Evolutionary conservation across 495 filamentous ascomycete genomes (phyloP).

Genomic region (Penicillium subrubescens): DNA sequence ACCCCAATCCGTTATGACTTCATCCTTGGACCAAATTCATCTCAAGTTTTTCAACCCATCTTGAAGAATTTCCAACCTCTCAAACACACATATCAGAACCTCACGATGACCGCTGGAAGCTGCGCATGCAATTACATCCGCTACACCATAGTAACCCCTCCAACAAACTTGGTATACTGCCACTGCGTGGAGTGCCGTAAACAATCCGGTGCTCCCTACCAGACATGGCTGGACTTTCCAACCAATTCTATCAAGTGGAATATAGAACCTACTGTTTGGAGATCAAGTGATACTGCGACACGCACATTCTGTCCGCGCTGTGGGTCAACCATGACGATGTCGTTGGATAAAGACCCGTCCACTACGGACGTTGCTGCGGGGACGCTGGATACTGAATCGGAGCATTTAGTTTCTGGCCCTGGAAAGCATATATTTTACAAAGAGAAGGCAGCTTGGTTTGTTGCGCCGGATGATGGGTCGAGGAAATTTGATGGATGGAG

Average conservation of each 20-base stretch:
- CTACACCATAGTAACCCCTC: slow-evolving; percentile 21
- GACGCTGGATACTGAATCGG: slow-evolving; percentile 29
- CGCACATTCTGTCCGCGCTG: slow-evolving; percentile 35
- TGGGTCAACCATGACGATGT: slow-evolving; percentile 34
- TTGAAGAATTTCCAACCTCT: not conserved
- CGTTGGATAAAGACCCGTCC: slow-evolving; percentile 14
- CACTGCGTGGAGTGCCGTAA: slow-evolving; percentile 35
- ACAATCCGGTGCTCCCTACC: slow-evolving; percentile 34
- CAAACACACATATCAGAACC: not conserved
- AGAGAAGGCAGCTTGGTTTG: slow-evolving; percentile 34
- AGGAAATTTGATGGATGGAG: slow-evolving; percentile 15
- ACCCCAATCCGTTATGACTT: not conserved
- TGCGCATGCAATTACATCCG: slow-evolving; percentile 32
- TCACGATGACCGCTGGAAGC: slow-evolving; percentile 27
- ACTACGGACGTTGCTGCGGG: slow-evolving; percentile 28
- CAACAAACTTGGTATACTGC: slow-evolving; percentile 28
- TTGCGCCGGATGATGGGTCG: slow-evolving; percentile 30
- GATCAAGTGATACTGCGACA: slow-evolving; percentile 23
- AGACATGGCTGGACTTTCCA: slow-evolving; percentile 27
- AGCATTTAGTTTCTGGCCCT: slow-evolving; percentile 14
- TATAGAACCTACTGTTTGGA: slow-evolving; percentile 19
- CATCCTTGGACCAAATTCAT: not conserved
- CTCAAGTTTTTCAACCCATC: not conserved
- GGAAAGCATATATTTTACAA: slow-evolving; percentile 31
- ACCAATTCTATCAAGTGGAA: slow-evolving; percentile 24